These are phyloP conservation scores for Spathaspora girioi DNA, from an alignment of 805 yeast species.

Conservation along the genomic window DNA sequence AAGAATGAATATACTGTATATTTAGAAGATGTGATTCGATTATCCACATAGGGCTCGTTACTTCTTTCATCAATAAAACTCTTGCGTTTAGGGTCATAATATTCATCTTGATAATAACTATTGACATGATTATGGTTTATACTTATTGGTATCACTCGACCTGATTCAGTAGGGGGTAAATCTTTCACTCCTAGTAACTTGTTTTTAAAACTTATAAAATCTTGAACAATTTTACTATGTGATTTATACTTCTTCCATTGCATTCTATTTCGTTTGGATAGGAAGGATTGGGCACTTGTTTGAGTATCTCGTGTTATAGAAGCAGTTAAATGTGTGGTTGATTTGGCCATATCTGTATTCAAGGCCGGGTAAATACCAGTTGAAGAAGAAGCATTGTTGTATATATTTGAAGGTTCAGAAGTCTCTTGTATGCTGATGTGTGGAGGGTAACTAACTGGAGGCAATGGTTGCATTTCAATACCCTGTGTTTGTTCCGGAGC, in stretches of 20 bases:
- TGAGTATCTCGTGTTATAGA: constrained; percentile 13
- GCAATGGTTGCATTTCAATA: constrained; percentile 3
- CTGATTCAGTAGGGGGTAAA: constrained; percentile 56
- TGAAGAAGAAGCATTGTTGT: not conserved
- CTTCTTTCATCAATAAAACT: constrained; percentile 68
- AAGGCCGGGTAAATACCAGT: not conserved
- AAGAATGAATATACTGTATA: constrained; percentile 77
- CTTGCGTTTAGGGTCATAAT: constrained; percentile 17
- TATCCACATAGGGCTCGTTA: constrained; percentile 55
- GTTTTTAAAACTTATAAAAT: constrained; percentile 22
- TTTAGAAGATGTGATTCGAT: constrained; percentile 80
- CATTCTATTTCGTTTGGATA: constrained; percentile 12
- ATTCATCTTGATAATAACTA: constrained; percentile 24
- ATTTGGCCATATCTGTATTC: constrained; percentile 6
- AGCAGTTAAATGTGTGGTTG: constrained; percentile 21
- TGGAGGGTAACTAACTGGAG: not conserved
- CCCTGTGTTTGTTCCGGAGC: not conserved
- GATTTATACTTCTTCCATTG: constrained; percentile 11
- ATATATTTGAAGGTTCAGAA: constrained; percentile 1
- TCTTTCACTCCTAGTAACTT: constrained; percentile 44
- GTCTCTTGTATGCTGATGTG: not conserved
- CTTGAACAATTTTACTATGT: constrained; percentile 10
- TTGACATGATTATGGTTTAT: constrained; percentile 36
- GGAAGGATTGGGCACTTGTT: constrained; percentile 14
- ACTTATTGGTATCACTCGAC: constrained; percentile 72